Conservation (phyloP, 2,329 filamentous ascomycete species). For the Monilinia fructigena region DNA sequence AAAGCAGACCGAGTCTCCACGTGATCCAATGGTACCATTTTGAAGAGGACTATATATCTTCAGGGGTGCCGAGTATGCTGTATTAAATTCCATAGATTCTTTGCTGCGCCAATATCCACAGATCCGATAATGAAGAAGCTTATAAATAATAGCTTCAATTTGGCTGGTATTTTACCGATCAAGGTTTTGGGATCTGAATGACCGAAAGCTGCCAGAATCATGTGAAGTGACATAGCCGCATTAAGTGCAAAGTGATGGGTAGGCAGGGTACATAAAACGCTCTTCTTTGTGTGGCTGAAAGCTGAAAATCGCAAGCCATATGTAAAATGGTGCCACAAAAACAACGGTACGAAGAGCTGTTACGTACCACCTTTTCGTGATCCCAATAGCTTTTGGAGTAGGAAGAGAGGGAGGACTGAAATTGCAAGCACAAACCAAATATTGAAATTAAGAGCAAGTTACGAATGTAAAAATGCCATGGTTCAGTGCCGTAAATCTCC, state of each 20-base stretch:
- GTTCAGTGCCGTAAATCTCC: slow-evolving; percentile 91
- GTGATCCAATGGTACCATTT: slow-evolving; percentile 50
- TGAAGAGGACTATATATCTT: slow-evolving; percentile 67
- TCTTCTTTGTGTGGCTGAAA: slow-evolving; percentile 96
- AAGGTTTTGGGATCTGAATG: slow-evolving; percentile 65
- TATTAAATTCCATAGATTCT: slow-evolving; percentile 76
- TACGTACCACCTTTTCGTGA: slow-evolving; percentile 54
- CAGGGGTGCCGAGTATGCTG: slow-evolving; percentile 79
- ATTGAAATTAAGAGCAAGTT: slow-evolving; percentile 94
- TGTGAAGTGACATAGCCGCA: slow-evolving; percentile 79
- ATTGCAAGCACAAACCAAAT: slow-evolving; percentile 85
- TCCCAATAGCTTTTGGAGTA: slow-evolving; percentile 67
- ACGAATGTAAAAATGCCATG: slow-evolving; percentile 94
- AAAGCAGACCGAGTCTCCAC: slow-evolving; percentile 75
- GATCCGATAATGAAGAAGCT: slow-evolving; percentile 61
- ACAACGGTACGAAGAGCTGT: slow-evolving; percentile 73
- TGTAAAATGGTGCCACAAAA: slow-evolving; percentile 82
- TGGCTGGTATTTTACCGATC: slow-evolving; percentile 68
- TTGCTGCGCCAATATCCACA: slow-evolving; percentile 64
- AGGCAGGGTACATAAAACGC: slow-evolving; percentile 96
- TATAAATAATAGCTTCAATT: slow-evolving; percentile 68
- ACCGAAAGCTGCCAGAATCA: slow-evolving; percentile 73
- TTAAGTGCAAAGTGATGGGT: slow-evolving; percentile 86
- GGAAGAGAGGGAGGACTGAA: slow-evolving; percentile 69
- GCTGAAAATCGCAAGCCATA: slow-evolving; percentile 92